Evolutionary conservation across 306 rosid species (phyloP).

Genomic region (Corylus avellana): DNA sequence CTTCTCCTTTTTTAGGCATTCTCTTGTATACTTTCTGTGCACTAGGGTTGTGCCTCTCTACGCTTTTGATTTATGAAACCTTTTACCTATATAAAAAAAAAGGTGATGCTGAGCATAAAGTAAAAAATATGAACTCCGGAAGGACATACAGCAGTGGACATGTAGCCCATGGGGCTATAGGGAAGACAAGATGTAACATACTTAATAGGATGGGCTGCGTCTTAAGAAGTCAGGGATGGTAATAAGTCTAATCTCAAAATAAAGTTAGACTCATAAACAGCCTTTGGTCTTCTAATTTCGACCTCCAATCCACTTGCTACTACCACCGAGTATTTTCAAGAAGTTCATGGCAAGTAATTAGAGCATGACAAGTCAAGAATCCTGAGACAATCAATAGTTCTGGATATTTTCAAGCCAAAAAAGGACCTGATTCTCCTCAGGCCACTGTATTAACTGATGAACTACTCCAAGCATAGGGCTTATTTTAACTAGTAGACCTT

Average conservation of each 20-base stretch:
- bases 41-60: no score
- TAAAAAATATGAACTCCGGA: not conserved
- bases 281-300: not conserved
- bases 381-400: not conserved
- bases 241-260: not conserved
- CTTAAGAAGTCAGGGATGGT: not conserved
- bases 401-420: not conserved
- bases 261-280: not conserved
- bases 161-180: not conserved
- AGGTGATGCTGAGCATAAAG: not conserved
- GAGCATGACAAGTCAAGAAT: not conserved
- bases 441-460: not conserved
- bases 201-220: not conserved
- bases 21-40: no score
- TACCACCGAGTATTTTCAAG: not conserved
- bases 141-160: not conserved
- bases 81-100: no score
- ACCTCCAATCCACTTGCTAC: not conserved
- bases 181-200: not conserved
- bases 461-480: not conserved
- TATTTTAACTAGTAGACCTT: not conserved
- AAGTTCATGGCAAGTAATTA: not conserved
- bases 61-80: no score
- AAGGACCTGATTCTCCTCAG: not conserved
- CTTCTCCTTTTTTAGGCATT: no score